These are phyloP conservation scores for Cajanus cajan DNA, from an alignment of 306 rosid species.

Conservation along the genomic window DNA sequence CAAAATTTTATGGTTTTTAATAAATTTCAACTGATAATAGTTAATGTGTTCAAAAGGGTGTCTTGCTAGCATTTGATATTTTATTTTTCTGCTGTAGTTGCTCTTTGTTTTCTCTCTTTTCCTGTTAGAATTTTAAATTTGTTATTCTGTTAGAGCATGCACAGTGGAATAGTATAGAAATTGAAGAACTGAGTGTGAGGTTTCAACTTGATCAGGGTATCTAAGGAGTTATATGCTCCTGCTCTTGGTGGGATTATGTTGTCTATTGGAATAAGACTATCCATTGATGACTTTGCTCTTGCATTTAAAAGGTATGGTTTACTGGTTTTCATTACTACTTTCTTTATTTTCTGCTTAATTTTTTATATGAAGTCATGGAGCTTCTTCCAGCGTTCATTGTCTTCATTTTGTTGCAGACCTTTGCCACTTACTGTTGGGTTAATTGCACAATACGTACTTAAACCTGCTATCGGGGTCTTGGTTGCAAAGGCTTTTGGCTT, in stretches of 20 bases:
- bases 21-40: too few species aligned
- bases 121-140: not conserved
- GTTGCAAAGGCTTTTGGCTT: slow-evolving; percentile 74
- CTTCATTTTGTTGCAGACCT: slow-evolving; percentile 69
- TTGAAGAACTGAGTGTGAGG: slow-evolving; percentile 29
- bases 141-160: not conserved
- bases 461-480: slow-evolving; percentile 80
- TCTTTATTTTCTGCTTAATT: slow-evolving; percentile 7
- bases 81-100: not conserved
- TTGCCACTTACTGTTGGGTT: slow-evolving; percentile 83
- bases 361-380: slow-evolving; percentile 24
- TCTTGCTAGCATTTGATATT: not conserved
- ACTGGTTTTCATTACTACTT: slow-evolving; percentile 21
- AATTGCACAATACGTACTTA: slow-evolving; percentile 72
- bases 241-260: slow-evolving; percentile 99
- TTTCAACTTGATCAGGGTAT: slow-evolving; percentile 69
- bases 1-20: too few species aligned
- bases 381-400: slow-evolving; percentile 33
- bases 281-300: slow-evolving; percentile 84
- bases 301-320: slow-evolving; percentile 73
- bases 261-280: slow-evolving; percentile 89
- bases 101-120: not conserved
- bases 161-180: not conserved
- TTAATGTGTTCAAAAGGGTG: too few species aligned
- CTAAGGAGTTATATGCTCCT: slow-evolving; percentile 92